Conservation (phyloP, 495 filamentous ascomycete species). For the Trichoderma parareesei region DNA sequence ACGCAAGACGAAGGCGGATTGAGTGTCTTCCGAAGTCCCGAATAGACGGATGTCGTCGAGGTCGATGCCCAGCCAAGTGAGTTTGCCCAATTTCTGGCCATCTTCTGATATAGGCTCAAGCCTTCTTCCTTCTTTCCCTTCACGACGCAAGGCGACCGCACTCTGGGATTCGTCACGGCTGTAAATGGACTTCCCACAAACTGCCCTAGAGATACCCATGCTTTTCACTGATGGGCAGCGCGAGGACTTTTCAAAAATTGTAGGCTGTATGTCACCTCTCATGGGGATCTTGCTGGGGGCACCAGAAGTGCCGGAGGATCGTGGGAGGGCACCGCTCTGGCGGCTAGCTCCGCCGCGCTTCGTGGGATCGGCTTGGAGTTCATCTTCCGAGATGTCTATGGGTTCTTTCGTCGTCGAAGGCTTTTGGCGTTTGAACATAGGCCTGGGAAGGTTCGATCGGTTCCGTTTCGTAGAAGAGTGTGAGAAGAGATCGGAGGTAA, state of each 20-base stretch:
- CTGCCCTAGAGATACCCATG: neutral
- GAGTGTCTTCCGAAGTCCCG: neutral
- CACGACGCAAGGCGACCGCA: neutral
- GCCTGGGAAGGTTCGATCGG: neutral
- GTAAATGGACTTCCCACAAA: neutral
- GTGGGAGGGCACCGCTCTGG: neutral
- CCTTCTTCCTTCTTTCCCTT: neutral
- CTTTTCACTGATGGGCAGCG: neutral
- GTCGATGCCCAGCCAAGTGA: neutral
- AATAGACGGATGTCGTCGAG: neutral
- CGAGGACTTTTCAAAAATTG: neutral
- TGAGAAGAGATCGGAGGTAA: neutral
- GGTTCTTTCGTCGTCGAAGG: neutral
- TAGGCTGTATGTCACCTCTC: slow-evolving; percentile 3
- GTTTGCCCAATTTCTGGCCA: neutral
- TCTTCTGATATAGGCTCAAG: neutral
- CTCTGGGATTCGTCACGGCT: neutral
- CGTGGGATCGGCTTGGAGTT: slow-evolving; percentile 5
- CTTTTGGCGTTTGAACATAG: neutral
- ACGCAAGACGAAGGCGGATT: neutral
- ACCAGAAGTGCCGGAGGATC: neutral
- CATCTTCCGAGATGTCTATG: slow-evolving; percentile 10
- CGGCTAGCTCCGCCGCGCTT: neutral
- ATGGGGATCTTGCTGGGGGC: neutral
- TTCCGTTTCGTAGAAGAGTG: neutral